phyloP scores from a whole-genome alignment of 2,329 filamentous ascomycete genomes.

The Coniochaeta prunicola region DNA sequence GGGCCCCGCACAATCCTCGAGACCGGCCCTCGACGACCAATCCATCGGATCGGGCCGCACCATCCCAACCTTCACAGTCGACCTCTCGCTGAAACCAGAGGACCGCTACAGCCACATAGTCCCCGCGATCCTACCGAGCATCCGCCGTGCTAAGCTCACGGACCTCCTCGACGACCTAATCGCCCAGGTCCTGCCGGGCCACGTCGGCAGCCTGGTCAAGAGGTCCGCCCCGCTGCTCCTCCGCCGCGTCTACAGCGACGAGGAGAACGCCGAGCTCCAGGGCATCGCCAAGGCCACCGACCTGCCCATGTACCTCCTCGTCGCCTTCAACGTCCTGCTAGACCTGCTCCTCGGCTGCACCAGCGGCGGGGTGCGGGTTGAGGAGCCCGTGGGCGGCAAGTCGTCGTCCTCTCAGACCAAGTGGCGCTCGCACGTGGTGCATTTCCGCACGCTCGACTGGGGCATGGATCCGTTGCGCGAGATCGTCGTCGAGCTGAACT shows the following conservation, averaged over 20 bases:
- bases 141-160: constrained; percentile 24
- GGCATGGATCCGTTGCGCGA: constrained; percentile 41
- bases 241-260: constrained; percentile 39
- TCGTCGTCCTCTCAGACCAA: constrained; percentile 31
- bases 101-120: constrained; percentile 19
- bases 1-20: background rate
- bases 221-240: constrained; percentile 37
- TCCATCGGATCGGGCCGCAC: background rate
- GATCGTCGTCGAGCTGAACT: constrained; percentile 45
- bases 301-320: constrained; percentile 50
- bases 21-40: background rate
- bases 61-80: constrained; percentile 13
- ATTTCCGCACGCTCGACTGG: constrained; percentile 51
- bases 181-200: background rate
- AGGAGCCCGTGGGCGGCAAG: constrained; percentile 18
- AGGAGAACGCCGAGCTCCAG: constrained; percentile 54
- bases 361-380: constrained; percentile 30
- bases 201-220: constrained; percentile 4
- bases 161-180: constrained; percentile 7
- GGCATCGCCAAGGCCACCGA: constrained; percentile 45
- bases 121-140: constrained; percentile 9
- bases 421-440: constrained; percentile 30
- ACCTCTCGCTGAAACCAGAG: constrained; percentile 18
- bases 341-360: constrained; percentile 61
- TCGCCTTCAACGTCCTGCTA: constrained; percentile 55